Evolutionary conservation across 345 rosid species (phyloP).

Genomic region (Syzygium aromaticum): DNA sequence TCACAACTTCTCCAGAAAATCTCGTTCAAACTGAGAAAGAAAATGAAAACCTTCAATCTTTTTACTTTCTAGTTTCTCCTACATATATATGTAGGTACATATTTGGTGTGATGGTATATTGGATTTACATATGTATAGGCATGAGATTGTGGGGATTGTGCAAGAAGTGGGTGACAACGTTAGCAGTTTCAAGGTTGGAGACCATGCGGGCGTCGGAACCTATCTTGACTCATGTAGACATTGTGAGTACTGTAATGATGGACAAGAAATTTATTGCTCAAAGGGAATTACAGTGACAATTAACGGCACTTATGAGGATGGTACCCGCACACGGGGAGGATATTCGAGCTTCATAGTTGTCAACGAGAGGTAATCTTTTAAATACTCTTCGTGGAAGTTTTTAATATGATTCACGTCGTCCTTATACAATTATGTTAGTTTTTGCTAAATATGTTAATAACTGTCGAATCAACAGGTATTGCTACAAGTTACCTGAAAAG

Average conservation of each 20-base stretch:
- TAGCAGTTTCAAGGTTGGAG: slow-evolving; percentile 2
- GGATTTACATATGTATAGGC: not conserved
- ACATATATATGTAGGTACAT: not conserved
- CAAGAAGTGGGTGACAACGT: not conserved
- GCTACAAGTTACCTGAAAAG: slow-evolving; percentile 30
- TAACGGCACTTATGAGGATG: not conserved
- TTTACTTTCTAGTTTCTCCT: not conserved
- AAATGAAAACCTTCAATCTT: not conserved
- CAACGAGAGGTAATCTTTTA: not conserved
- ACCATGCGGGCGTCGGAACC: slow-evolving; percentile 7
- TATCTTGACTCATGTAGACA: slow-evolving; percentile 6
- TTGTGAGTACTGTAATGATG: slow-evolving; percentile 20
- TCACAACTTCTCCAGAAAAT: not conserved
- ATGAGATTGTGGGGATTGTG: slow-evolving; percentile 7
- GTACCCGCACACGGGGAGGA: not conserved
- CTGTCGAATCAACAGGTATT: slow-evolving; percentile 9
- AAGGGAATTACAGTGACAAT: slow-evolving; percentile 1
- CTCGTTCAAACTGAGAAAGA: not conserved
- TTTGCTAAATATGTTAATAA: not conserved
- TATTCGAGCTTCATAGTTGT: not conserved
- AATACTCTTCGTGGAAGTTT: not conserved
- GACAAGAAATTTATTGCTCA: slow-evolving; percentile 16
- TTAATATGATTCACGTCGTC: not conserved
- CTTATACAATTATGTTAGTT: not conserved
- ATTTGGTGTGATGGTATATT: not conserved